phyloP scores from a whole-genome alignment of 257 asterid genomes.

The Rehmannia glutinosa region DNA sequence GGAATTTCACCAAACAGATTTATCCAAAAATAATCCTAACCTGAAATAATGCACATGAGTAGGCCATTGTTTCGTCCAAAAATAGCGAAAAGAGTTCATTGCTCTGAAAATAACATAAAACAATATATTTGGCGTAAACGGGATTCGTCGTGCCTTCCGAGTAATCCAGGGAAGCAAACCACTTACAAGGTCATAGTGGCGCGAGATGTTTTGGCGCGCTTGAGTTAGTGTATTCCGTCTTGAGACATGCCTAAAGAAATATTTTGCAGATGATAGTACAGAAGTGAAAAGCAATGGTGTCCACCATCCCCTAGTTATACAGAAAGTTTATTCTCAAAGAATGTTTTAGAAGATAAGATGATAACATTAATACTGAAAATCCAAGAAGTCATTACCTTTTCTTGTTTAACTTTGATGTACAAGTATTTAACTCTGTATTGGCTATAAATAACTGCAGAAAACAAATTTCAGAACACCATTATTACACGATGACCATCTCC shows the following conservation, averaged over 20 bases:
- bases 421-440: constrained; percentile 49
- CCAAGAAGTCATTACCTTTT: constrained; percentile 34
- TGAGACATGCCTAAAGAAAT: constrained; percentile 46
- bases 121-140: not conserved
- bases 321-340: not conserved
- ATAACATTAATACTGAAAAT: not conserved
- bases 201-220: constrained; percentile 68
- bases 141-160: not conserved
- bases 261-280: constrained; percentile 47
- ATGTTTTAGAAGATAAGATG: not conserved
- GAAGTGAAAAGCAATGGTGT: constrained; percentile 57
- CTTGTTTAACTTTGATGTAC: constrained; percentile 31
- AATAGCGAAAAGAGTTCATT: constrained; percentile 54
- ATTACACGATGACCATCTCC: constrained; percentile 3
- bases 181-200: constrained; percentile 4
- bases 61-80: constrained; percentile 74
- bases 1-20: not conserved
- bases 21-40: not conserved
- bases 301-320: constrained; percentile 58
- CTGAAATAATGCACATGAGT: constrained; percentile 64
- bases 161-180: not conserved
- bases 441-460: constrained; percentile 47
- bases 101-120: not conserved
- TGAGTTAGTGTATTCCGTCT: constrained; percentile 60
- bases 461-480: constrained; percentile 13